phyloP scores from a whole-genome alignment of 345 rosid genomes.

The Citropsis articulata region DNA sequence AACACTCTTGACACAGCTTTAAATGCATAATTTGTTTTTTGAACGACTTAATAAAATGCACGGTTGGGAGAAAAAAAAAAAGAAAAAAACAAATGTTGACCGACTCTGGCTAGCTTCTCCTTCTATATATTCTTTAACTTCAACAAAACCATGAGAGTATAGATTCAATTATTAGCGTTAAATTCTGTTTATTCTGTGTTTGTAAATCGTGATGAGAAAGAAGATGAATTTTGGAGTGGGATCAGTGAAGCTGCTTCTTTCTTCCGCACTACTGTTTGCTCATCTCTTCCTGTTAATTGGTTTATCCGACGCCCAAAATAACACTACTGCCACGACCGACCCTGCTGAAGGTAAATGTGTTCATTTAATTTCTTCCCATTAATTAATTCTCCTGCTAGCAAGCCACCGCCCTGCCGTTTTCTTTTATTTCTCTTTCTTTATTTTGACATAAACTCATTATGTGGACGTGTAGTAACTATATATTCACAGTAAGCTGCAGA shows the following conservation, averaged over 20 bases:
- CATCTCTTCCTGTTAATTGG: not conserved
- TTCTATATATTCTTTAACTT: not conserved
- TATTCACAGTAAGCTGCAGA: no score
- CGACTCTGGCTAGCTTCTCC: not conserved
- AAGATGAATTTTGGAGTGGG: not conserved
- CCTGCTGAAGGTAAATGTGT: conserved; percentile 23
- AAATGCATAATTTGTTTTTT: no score
- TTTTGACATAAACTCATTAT: no score
- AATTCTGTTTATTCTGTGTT: no score
- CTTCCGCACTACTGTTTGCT: not conserved
- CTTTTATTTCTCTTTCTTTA: no score
- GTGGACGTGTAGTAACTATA: no score
- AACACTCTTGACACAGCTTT: no score
- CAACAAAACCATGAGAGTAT: no score
- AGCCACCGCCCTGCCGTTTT: no score
- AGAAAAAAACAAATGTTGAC: not conserved
- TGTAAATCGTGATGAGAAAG: not conserved
- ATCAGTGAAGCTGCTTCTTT: not conserved
- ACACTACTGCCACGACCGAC: conserved; percentile 9
- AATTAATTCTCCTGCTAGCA: no score
- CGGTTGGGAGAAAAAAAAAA: not conserved
- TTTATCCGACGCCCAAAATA: conserved; percentile 11
- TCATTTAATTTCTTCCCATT: no score
- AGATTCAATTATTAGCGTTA: no score
- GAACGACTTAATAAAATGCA: not conserved